phyloP scores from a whole-genome alignment of 75 land plant species.

The Selaginella moellendorffii region DNA sequence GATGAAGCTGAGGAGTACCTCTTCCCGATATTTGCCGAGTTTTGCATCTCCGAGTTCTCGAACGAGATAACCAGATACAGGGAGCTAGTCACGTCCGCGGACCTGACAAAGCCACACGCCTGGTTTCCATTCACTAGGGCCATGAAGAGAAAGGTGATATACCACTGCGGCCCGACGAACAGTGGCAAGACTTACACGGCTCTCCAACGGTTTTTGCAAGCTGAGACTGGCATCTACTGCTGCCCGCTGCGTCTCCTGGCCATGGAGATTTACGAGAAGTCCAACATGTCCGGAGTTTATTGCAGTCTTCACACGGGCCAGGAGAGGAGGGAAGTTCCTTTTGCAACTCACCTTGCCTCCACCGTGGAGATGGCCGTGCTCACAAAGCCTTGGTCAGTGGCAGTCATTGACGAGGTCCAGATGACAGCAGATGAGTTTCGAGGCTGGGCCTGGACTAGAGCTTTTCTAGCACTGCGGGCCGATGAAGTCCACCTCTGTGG shows the following conservation, averaged over 20 bases:
- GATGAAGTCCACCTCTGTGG: slow-evolving; percentile 97
- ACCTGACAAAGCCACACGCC: slow-evolving; percentile 78
- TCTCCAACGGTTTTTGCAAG: slow-evolving; percentile 71
- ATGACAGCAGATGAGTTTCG: slow-evolving; percentile 71
- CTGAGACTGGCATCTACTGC: slow-evolving; percentile 69
- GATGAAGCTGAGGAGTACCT: slow-evolving; percentile 42
- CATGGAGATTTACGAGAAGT: slow-evolving; percentile 92
- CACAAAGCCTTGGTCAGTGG: slow-evolving; percentile 62
- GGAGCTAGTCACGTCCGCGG: slow-evolving; percentile 48
- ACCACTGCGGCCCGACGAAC: slow-evolving; percentile 94
- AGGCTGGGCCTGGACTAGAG: slow-evolving; percentile 94
- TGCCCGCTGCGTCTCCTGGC: slow-evolving; percentile 94
- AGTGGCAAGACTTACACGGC: slow-evolving; percentile 95
- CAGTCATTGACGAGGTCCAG: slow-evolving; percentile 84
- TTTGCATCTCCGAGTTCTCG: slow-evolving; percentile 46
- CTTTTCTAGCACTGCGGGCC: slow-evolving; percentile 75
- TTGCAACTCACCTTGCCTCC: slow-evolving; percentile 77
- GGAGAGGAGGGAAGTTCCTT: slow-evolving; percentile 76
- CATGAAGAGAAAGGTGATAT: slow-evolving; percentile 69
- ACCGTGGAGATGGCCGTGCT: slow-evolving; percentile 87
- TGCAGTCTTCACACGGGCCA: slow-evolving; percentile 92
- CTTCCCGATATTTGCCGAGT: slow-evolving; percentile 76
- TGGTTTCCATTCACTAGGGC: slow-evolving; percentile 97
- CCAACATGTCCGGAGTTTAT: slow-evolving; percentile 72
- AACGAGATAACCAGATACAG: slow-evolving; percentile 57